A percentile compares a stretch with the other conserved stretches of the same genome.
phyloP scores from a whole-genome alignment of 805 yeast genomes.

The Tetrapisispora iriomotensis region DNA sequence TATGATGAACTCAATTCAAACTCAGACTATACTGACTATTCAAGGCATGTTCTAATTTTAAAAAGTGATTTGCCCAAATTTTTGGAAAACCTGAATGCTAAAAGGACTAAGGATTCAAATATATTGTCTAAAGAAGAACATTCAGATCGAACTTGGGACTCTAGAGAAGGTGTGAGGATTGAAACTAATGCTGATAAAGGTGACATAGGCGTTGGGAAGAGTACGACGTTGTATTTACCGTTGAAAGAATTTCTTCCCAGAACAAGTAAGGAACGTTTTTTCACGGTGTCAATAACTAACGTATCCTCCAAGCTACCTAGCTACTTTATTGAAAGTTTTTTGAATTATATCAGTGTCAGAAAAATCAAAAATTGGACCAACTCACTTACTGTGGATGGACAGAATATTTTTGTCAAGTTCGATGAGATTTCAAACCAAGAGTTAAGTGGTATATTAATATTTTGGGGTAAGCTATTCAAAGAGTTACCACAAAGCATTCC shows the following conservation, averaged over 20 bases:
- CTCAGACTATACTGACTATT: background rate
- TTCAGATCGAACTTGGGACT: background rate
- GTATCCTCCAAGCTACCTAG: conserved; percentile 6
- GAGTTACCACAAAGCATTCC: background rate
- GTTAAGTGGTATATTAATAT: background rate
- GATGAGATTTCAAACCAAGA: background rate
- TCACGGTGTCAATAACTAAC: conserved; percentile 15
- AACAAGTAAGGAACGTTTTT: conserved; percentile 19
- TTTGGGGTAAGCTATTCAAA: background rate
- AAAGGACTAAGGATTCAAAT: background rate
- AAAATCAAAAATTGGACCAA: background rate
- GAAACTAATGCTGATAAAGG: background rate
- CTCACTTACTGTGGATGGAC: background rate
- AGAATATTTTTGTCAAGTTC: conserved; percentile 1
- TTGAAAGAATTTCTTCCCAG: conserved; percentile 19
- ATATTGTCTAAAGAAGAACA: too few species aligned
- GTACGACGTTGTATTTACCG: background rate
- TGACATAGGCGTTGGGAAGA: background rate
- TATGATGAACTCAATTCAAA: conserved; percentile 9
- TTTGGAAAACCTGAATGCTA: background rate
- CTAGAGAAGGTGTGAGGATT: background rate
- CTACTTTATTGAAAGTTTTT: conserved; percentile 8
- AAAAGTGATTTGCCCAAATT: conserved; percentile 6
- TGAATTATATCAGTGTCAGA: conserved; percentile 5
- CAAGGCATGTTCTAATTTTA: conserved; percentile 16